Percentiles rank a stretch among this genome's conserved stretches.
These are phyloP conservation scores for Barbatosphaeria neglecta DNA, from an alignment of 495 filamentous ascomycete species.

Conservation along the genomic window DNA sequence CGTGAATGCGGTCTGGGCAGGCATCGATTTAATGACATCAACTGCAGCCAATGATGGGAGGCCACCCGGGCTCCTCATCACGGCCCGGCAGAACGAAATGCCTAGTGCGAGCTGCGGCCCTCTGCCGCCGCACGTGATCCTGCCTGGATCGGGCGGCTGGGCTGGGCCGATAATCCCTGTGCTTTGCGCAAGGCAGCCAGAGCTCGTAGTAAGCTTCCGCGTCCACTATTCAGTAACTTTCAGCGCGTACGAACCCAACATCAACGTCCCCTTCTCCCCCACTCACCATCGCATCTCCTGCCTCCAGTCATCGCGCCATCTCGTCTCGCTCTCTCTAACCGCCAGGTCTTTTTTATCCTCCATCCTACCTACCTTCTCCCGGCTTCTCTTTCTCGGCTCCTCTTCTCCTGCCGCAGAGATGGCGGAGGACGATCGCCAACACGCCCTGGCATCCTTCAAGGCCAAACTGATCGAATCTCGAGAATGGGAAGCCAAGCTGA, in stretches of 20 bases:
- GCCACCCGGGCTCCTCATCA: no score
- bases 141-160: no score
- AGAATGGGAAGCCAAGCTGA: constrained; percentile 97
- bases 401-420: constrained; percentile 7
- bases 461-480: constrained; percentile 87
- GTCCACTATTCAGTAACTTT: neutral
- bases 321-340: neutral
- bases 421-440: constrained; percentile 56
- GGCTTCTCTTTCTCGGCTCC: neutral
- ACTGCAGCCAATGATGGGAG: no score
- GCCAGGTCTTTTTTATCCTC: neutral
- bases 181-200: constrained; percentile 10
- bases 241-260: neutral
- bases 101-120: neutral
- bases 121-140: neutral
- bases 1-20: no score
- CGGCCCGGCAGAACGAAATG: neutral
- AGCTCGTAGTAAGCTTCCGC: constrained; percentile 11
- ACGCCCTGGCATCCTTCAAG: constrained; percentile 82
- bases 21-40: no score
- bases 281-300: neutral
- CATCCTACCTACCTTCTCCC: neutral
- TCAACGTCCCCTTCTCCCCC: neutral
- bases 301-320: neutral
- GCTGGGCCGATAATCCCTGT: no score